These are phyloP conservation scores for Urtica urens DNA, from an alignment of 306 rosid genomes.

Conservation along the genomic window DNA sequence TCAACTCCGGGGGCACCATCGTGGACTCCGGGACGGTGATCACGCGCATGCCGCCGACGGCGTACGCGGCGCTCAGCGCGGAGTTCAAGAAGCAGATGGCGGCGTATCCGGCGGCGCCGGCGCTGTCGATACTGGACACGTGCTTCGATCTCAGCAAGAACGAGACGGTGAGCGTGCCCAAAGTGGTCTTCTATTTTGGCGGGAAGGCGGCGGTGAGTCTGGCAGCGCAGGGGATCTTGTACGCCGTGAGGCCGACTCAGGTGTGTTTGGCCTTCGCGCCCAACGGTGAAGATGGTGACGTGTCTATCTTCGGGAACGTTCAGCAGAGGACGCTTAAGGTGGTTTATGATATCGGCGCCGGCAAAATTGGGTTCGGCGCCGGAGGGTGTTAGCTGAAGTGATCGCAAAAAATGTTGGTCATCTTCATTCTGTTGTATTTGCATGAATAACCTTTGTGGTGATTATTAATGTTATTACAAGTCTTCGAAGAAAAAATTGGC, in stretches of 20 bases:
- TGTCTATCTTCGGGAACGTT: constrained; percentile 53
- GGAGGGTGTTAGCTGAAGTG: constrained; percentile 28
- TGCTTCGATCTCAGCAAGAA: constrained; percentile 11
- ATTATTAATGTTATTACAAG: no score
- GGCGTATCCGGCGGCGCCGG: not conserved
- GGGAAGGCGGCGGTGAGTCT: constrained; percentile 2
- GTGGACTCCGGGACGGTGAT: constrained; percentile 21
- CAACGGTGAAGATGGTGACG: constrained; percentile 23
- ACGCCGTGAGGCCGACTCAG: constrained; percentile 6
- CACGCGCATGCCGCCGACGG: constrained; percentile 17
- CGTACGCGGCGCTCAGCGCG: not conserved
- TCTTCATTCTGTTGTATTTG: no score
- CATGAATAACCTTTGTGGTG: no score
- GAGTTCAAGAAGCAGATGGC: constrained; percentile 17
- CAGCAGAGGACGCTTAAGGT: constrained; percentile 54
- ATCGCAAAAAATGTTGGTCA: no score
- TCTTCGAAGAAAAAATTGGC: no score
- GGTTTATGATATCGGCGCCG: constrained; percentile 49
- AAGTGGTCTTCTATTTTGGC: constrained; percentile 9
- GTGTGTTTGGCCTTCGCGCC: constrained; percentile 59
- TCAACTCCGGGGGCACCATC: constrained; percentile 11
- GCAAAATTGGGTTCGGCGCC: constrained; percentile 43
- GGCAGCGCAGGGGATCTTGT: not conserved
- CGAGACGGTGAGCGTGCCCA: not conserved
- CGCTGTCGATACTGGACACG: constrained; percentile 12